Percentiles rank a stretch among this genome's conserved stretches.
Conservation (phyloP, 108 stramenopile species). For the Cyclotella baltica region DNA sequence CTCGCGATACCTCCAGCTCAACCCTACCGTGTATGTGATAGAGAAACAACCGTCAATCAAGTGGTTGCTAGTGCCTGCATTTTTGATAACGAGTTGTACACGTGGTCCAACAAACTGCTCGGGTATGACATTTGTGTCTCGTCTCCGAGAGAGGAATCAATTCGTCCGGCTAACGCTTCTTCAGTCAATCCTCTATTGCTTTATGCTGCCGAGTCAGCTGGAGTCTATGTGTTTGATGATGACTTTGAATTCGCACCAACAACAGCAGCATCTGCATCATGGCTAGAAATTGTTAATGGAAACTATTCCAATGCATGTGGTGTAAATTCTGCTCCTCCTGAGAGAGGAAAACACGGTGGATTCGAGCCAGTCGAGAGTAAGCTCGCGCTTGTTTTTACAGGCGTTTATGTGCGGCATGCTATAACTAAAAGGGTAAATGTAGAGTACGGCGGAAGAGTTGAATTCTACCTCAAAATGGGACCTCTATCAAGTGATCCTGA, state of each 20-base stretch:
- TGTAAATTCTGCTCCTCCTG: slow-evolving; percentile 25
- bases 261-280: slow-evolving; percentile 43
- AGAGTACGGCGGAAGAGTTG: slow-evolving; percentile 36
- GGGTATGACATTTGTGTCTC: slow-evolving; percentile 53
- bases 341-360: slow-evolving; percentile 33
- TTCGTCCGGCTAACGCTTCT: slow-evolving; percentile 5
- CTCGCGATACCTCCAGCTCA: slow-evolving; percentile 31
- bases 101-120: slow-evolving; percentile 26
- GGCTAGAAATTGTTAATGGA: slow-evolving; percentile 49
- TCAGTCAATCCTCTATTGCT: slow-evolving; percentile 35
- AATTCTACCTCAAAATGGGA: slow-evolving; percentile 52
- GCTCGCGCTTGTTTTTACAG: slow-evolving; percentile 48
- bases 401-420: slow-evolving; percentile 34
- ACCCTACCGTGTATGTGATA: slow-evolving; percentile 41
- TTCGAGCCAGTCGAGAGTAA: slow-evolving; percentile 20
- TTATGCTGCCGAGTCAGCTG: slow-evolving; percentile 17
- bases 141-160: slow-evolving; percentile 39
- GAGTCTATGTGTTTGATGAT: slow-evolving; percentile 53
- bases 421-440: slow-evolving; percentile 30
- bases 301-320: slow-evolving; percentile 47
- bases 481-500: slow-evolving; percentile 20
- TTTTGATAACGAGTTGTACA: slow-evolving; percentile 48
- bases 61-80: slow-evolving; percentile 48
- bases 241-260: slow-evolving; percentile 41
- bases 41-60: slow-evolving; percentile 27